Percentiles rank a stretch among this genome's conserved stretches.
Conservation (phyloP, 768 basidiomycete genomes). For the Strobilomyces echinocephalus region DNA sequence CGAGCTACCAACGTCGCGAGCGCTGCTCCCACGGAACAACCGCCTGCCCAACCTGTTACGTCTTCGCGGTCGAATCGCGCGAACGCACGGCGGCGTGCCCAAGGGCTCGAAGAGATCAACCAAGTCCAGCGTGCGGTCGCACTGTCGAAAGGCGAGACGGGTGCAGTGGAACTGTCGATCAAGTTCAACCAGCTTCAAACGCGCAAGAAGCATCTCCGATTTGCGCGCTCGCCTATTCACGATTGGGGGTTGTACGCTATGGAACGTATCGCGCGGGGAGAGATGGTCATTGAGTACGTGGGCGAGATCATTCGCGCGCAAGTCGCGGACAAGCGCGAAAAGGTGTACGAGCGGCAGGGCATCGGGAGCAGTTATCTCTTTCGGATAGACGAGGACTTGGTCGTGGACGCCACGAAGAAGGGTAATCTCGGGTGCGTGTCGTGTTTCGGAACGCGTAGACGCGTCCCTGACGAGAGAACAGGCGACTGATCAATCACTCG, state of each 20-base stretch:
- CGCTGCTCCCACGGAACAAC: slow-evolving; percentile 37
- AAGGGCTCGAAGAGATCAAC: slow-evolving; percentile 92
- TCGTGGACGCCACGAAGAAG: slow-evolving; percentile 99
- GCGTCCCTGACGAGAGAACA: slow-evolving; percentile 30
- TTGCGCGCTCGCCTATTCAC: slow-evolving; percentile 92
- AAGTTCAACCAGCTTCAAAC: slow-evolving; percentile 99
- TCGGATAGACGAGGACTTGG: slow-evolving; percentile 94
- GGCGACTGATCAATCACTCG: slow-evolving; percentile 97
- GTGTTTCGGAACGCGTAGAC: slow-evolving; percentile 1
- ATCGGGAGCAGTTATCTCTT: slow-evolving; percentile 98
- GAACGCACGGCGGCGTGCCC: slow-evolving; percentile 84
- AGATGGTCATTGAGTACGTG: slow-evolving; percentile 99
- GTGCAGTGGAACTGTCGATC: slow-evolving; percentile 68
- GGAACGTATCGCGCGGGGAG: slow-evolving; percentile 88
- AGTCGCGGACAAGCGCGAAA: slow-evolving; percentile 95
- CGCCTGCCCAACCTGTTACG: slow-evolving; percentile 51
- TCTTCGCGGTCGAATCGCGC: slow-evolving; percentile 89
- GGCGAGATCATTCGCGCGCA: slow-evolving; percentile 94
- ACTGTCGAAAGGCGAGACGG: slow-evolving; percentile 69
- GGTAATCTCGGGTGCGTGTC: slow-evolving; percentile 88
- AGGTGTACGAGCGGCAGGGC: slow-evolving; percentile 93
- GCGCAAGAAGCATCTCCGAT: slow-evolving; percentile 94
- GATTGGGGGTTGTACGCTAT: slow-evolving; percentile 98
- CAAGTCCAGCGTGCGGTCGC: slow-evolving; percentile 79
- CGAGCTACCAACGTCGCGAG: slow-evolving; percentile 47